These are phyloP conservation scores for Tolypocladium tropicale DNA, from an alignment of 2,329 filamentous ascomycete species.

Conservation along the genomic window DNA sequence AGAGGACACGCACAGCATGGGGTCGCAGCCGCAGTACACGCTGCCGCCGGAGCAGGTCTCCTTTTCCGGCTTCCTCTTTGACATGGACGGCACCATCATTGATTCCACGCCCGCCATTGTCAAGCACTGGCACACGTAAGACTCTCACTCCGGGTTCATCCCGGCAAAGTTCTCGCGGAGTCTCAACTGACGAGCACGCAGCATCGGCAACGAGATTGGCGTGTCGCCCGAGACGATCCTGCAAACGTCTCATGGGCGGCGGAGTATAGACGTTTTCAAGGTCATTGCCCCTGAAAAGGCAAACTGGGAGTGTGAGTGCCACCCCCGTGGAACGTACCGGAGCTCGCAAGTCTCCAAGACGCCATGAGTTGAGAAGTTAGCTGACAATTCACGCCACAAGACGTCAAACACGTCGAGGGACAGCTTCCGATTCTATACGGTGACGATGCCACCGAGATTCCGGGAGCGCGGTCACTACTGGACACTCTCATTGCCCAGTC, in stretches of 20 bases:
- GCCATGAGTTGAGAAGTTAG: not conserved
- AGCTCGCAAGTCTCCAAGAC: not conserved
- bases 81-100: constrained; percentile 78
- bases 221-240: constrained; percentile 79
- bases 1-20: constrained; percentile 14
- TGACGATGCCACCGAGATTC: constrained; percentile 71
- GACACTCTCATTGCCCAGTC: constrained; percentile 49
- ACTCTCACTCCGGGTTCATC: constrained; percentile 1
- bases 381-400: constrained; percentile 29
- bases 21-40: constrained; percentile 25
- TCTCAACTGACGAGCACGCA: constrained; percentile 19
- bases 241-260: constrained; percentile 79
- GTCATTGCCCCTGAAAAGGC: constrained; percentile 75
- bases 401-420: constrained; percentile 70
- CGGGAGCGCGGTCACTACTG: constrained; percentile 66
- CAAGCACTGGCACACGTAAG: constrained; percentile 66
- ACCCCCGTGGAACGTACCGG: not conserved
- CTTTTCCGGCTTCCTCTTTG: constrained; percentile 53
- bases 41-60: constrained; percentile 33
- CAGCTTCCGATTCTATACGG: constrained; percentile 69
- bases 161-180: not conserved
- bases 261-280: constrained; percentile 77
- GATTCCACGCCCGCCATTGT: constrained; percentile 69
- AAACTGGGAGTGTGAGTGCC: constrained; percentile 77
- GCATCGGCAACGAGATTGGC: constrained; percentile 73